These are phyloP conservation scores for Aspergillus fumigatus DNA, from an alignment of 2,329 filamentous ascomycete species.

Conservation along the genomic window DNA sequence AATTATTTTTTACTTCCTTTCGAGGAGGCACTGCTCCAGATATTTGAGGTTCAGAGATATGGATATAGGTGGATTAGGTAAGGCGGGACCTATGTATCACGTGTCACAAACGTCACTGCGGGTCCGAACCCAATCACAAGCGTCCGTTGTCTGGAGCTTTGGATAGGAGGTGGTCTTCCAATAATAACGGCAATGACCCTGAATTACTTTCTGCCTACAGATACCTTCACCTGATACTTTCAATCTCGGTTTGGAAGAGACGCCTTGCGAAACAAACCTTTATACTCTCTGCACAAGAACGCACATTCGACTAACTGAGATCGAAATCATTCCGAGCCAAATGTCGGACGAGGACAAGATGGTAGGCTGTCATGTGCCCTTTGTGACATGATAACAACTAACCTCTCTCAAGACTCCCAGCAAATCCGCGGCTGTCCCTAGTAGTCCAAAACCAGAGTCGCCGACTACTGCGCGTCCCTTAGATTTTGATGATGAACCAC, in stretches of 20 bases:
- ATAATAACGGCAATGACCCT: neutral
- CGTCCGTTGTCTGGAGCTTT: constrained; percentile 10
- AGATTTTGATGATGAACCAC: constrained; percentile 55
- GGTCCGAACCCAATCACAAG: neutral
- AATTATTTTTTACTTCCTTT: neutral
- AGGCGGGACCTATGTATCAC: neutral
- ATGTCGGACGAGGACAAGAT: constrained; percentile 38
- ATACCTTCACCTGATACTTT: neutral
- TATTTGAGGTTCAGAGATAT: neutral
- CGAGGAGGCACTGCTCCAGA: neutral
- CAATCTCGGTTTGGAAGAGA: neutral
- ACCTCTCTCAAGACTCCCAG: constrained; percentile 29
- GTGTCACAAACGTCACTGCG: constrained; percentile 4
- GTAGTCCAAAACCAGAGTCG: constrained; percentile 43
- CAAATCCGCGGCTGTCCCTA: constrained; percentile 30
- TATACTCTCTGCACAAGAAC: neutral
- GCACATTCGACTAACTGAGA: neutral
- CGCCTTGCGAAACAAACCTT: neutral
- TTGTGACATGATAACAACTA: constrained; percentile 10
- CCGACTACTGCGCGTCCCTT: constrained; percentile 54
- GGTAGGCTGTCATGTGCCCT: constrained; percentile 20
- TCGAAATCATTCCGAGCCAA: constrained; percentile 5
- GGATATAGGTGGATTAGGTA: neutral
- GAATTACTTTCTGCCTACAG: constrained; percentile 20
- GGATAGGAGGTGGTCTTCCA: constrained; percentile 1